A percentile compares a stretch with the other conserved stretches of the same genome.
phyloP scores from a whole-genome alignment of 176 grass and related monocot species.

The Leersia perrieri region DNA sequence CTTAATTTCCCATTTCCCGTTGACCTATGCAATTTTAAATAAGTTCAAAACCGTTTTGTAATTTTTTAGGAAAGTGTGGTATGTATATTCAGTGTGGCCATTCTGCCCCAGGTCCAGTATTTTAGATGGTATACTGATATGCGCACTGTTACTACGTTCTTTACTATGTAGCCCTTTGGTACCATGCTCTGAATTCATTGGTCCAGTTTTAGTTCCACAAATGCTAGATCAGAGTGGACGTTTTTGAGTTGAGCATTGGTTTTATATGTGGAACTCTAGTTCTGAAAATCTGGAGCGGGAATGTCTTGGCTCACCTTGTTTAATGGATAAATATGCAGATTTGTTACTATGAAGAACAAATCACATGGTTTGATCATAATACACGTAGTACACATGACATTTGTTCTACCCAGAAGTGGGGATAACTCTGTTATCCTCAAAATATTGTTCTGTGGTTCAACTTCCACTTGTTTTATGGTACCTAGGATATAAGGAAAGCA shows the following conservation, averaged over 20 bases:
- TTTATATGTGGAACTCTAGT: not conserved
- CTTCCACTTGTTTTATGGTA: slow-evolving; percentile 3
- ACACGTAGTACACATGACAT: not conserved
- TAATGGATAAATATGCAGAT: not conserved
- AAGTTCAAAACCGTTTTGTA: not conserved
- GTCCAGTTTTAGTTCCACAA: not conserved
- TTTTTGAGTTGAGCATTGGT: not conserved
- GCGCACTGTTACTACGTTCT: not conserved
- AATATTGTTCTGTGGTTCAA: not conserved
- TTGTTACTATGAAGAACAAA: not conserved
- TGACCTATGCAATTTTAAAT: not conserved
- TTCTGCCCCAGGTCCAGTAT: not conserved
- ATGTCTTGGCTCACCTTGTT: not conserved
- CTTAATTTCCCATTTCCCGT: not conserved
- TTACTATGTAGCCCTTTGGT: not conserved
- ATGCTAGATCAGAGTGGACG: not conserved
- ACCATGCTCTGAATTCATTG: not conserved
- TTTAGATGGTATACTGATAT: not conserved
- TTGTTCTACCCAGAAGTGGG: not conserved
- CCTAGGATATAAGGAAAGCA: not conserved
- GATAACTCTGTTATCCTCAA: not conserved
- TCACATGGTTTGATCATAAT: not conserved
- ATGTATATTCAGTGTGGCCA: not conserved
- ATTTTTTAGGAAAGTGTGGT: not conserved
- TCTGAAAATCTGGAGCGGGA: not conserved